These are phyloP conservation scores for Suillus tomentosus DNA, from an alignment of 768 basidiomycete species.

Conservation along the genomic window DNA sequence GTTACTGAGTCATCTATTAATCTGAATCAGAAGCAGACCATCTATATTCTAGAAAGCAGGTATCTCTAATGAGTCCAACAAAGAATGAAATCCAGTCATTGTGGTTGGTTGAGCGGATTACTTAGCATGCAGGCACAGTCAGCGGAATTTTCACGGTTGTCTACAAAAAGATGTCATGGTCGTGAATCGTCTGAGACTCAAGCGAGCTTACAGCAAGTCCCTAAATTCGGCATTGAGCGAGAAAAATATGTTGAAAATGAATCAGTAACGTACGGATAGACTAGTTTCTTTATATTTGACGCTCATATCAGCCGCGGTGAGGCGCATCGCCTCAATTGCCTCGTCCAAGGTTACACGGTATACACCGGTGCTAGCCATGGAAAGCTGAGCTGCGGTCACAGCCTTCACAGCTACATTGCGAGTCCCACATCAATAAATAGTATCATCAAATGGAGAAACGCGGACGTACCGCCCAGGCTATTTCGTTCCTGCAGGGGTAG, in stretches of 20 bases:
- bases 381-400: slow-evolving; percentile 90
- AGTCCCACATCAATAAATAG: background rate
- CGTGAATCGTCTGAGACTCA: slow-evolving; percentile 8
- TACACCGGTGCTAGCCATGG: slow-evolving; percentile 87
- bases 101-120: background rate
- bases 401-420: slow-evolving; percentile 76
- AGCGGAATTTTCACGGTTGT: slow-evolving; percentile 83
- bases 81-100: background rate
- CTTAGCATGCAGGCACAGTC: slow-evolving; percentile 79
- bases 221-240: slow-evolving; percentile 28
- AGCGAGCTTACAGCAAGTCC: slow-evolving; percentile 56
- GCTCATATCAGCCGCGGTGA: slow-evolving; percentile 94
- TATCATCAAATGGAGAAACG: slow-evolving; percentile 6
- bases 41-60: background rate
- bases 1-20: background rate
- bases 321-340: slow-evolving; percentile 92
- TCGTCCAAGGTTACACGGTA: slow-evolving; percentile 90
- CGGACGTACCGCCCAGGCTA: slow-evolving; percentile 69
- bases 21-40: background rate
- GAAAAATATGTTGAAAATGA: background rate
- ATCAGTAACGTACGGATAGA: slow-evolving; percentile 63
- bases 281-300: slow-evolving; percentile 96
- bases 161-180: slow-evolving; percentile 34
- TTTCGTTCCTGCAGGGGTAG: slow-evolving; percentile 64
- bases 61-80: background rate